Evolutionary conservation across 2,329 filamentous ascomycete genomes (phyloP).

Genomic region (Penicillium sp.): DNA sequence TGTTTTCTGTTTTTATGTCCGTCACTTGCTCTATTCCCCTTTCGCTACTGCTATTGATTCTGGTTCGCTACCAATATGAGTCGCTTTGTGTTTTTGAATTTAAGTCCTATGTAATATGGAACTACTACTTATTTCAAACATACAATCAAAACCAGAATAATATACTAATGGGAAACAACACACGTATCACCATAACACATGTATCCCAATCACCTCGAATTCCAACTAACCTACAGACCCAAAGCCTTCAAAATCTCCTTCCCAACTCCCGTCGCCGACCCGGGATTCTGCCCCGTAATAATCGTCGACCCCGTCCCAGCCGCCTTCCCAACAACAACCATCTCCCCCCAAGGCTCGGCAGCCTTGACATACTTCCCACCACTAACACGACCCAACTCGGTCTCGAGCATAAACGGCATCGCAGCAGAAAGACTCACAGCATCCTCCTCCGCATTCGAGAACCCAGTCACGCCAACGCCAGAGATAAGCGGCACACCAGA

Average conservation of each 20-base stretch:
- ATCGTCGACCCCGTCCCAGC: conserved; percentile 26
- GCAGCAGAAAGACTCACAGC: conserved; percentile 31
- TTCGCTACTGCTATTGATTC: conserved; percentile 19
- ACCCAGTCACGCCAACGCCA: conserved; percentile 39
- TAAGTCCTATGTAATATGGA: not conserved
- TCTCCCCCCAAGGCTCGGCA: conserved; percentile 37
- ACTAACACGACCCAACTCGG: conserved; percentile 34
- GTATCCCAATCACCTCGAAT: too few relatives aligned
- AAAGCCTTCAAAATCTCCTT: conserved; percentile 37
- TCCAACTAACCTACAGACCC: conserved; percentile 10
- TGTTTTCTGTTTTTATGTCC: conserved; percentile 13
- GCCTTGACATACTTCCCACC: conserved; percentile 42
- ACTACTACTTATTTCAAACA: not conserved
- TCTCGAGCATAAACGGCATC: conserved; percentile 43
- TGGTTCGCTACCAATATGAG: conserved; percentile 17
- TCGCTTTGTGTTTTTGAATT: conserved; percentile 9
- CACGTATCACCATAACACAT: too few relatives aligned
- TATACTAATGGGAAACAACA: not conserved
- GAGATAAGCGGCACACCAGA: conserved; percentile 38
- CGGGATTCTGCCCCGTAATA: conserved; percentile 45
- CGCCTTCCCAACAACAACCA: conserved; percentile 35
- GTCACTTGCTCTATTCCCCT: conserved; percentile 29
- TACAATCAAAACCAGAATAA: not conserved
- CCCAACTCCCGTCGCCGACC: conserved; percentile 37
- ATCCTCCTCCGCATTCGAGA: conserved; percentile 43